Evolutionary conservation across 768 basidiomycete species (phyloP), one percentile per base, ranked within the genome.

Genomic region (Suillus subluteus): DNA sequence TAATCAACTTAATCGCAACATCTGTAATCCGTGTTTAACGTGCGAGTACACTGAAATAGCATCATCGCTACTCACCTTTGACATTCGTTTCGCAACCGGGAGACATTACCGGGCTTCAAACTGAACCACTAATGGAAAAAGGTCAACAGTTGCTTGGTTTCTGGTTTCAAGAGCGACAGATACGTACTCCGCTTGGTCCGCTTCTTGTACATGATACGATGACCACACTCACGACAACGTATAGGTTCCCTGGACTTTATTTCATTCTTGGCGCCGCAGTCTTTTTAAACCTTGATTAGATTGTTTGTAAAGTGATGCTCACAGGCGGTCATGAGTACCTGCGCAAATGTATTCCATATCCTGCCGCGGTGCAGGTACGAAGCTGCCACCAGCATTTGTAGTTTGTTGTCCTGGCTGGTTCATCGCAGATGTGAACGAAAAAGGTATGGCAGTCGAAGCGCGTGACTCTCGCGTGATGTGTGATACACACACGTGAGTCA

Each of bases 131-230:
- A 62, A n/a, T 8, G 4, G 23, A 35, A 56, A 11, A 58, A 64
- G 55, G 32, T 30, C 55, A 63, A 59, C 56, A 52, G 23, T 6
- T 71, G 64, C 68, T 58, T 48, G 52, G 35, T 30, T 44, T 61
- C 13, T 48, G 44, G 35, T 30, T 41, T 62, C 13, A 26, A 16
- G 41, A 6, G 37, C 2, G 50, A 18, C 26, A n/a, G 6, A 62
- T 23, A 82, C 95, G 76, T 72, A 98, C 97, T 96, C 84, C 95
- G 84, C 74, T 87, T 93, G 30, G 96, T 97, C 73, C 97, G 83
- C 79, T 96, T 98, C 81, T 99, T 99, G 81, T 98, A 98, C 94
- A 99, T 96, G 76, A 99, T 97, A 62, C 97, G 89, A 79, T 98
- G 97, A 4, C 97, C 97, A 74, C 97, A 99, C 75, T 98, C 95